phyloP scores from a whole-genome alignment of 306 rosid genomes.

The Gleditsia sinensis region DNA sequence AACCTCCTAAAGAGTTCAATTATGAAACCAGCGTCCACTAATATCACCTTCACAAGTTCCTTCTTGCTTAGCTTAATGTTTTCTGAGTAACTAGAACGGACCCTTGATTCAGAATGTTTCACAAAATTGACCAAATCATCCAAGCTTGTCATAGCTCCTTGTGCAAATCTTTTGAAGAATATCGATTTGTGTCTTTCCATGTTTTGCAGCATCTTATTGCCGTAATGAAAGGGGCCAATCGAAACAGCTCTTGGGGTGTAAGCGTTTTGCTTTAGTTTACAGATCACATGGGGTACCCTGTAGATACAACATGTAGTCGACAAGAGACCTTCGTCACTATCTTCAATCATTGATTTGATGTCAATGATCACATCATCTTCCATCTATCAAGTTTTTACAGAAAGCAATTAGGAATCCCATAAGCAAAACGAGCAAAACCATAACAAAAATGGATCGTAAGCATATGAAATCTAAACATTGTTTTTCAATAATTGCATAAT shows the following conservation, averaged over 20 bases:
- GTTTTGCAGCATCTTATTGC: background rate
- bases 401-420: too few species aligned
- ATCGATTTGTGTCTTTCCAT: conserved; percentile 23
- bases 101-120: background rate
- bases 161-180: conserved; percentile 6
- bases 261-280: too few species aligned
- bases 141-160: background rate
- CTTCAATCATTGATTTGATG: too few species aligned
- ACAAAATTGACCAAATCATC: background rate
- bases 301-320: background rate
- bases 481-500: too few species aligned
- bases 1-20: conserved; percentile 27
- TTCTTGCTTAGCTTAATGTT: background rate
- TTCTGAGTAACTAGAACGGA: conserved; percentile 20
- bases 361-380: too few species aligned
- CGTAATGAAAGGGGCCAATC: too few species aligned
- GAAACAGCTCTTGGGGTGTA: background rate
- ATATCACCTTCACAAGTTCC: conserved; percentile 25
- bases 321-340: background rate
- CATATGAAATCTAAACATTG: too few species aligned
- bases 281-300: background rate
- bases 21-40: conserved; percentile 35
- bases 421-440: too few species aligned
- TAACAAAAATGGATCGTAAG: too few species aligned
- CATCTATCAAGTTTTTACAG: too few species aligned